Evolutionary conservation across 768 basidiomycete genomes (phyloP).

Genomic region (Rossbeevera mucosa): DNA sequence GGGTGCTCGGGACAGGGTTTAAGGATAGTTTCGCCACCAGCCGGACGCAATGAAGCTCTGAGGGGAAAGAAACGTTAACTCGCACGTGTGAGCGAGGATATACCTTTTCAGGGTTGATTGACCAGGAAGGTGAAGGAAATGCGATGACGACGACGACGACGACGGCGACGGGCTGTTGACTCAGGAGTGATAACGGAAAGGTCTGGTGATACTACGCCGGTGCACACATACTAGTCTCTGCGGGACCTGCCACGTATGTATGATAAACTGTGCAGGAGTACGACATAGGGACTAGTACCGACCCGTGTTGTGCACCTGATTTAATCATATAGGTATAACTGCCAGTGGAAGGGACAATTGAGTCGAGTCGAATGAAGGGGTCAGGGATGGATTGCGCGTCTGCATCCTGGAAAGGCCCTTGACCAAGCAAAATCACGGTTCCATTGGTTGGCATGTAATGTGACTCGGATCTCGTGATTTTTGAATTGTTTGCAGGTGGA

Average conservation of each 20-base stretch:
- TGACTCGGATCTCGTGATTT: neutral
- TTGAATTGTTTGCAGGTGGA: neutral
- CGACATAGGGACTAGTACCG: neutral
- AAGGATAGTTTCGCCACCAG: neutral
- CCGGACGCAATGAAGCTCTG: neutral
- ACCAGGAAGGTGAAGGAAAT: neutral
- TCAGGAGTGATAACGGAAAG: neutral
- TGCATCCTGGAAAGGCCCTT: too few relatives aligned
- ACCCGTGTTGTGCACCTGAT: constrained; percentile 2
- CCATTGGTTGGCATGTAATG: neutral
- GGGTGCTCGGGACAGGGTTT: neutral
- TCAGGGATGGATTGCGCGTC: neutral
- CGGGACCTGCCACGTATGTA: neutral
- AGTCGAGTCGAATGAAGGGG: constrained; percentile 5
- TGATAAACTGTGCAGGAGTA: neutral
- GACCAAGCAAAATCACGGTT: too few relatives aligned
- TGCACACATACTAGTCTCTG: neutral
- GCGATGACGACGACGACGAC: neutral
- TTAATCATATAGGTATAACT: neutral
- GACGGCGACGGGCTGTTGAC: neutral
- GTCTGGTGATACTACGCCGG: neutral
- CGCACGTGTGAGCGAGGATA: neutral
- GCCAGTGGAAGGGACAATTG: constrained; percentile 6
- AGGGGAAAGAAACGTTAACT: neutral
- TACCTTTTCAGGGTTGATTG: neutral